These are phyloP conservation scores for Paecilomyces fulvus DNA, from an alignment of 2,329 filamentous ascomycete species.

Conservation along the genomic window DNA sequence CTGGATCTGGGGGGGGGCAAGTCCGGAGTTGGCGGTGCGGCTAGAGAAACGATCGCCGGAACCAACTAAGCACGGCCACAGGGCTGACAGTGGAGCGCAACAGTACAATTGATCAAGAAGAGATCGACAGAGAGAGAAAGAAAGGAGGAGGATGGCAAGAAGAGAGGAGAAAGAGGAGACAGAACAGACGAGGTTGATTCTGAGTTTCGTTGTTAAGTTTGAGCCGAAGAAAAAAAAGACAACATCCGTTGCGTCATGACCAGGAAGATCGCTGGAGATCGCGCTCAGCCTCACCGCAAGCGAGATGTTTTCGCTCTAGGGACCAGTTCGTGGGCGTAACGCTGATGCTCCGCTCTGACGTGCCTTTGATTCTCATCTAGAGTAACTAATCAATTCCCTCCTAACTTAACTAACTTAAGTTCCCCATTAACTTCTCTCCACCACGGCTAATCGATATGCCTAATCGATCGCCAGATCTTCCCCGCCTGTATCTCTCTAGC, in stretches of 20 bases:
- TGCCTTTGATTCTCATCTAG: too few relatives aligned
- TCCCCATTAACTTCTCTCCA: background rate
- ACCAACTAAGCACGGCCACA: conserved; percentile 1
- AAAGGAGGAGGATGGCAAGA: conserved; percentile 6
- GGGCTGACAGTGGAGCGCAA: conserved; percentile 1
- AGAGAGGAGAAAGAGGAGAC: background rate
- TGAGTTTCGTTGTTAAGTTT: conserved; percentile 1
- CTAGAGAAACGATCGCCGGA: background rate
- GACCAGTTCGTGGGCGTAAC: background rate
- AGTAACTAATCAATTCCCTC: too few relatives aligned
- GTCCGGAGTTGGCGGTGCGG: background rate
- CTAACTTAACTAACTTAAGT: too few relatives aligned
- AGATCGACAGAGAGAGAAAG: conserved; percentile 2
- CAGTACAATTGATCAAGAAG: conserved; percentile 1
- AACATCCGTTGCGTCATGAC: background rate
- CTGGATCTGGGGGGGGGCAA: background rate
- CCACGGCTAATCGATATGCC: conserved; percentile 8
- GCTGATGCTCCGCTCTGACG: background rate
- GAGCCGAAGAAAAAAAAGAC: background rate
- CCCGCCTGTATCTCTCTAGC: background rate
- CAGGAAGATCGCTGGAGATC: background rate
- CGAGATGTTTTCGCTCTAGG: background rate
- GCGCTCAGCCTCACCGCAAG: background rate
- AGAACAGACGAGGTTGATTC: background rate
- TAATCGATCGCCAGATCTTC: conserved; percentile 1